A percentile compares a stretch with the other conserved stretches of the same genome.
These are phyloP conservation scores for Asclepias syriaca DNA, from an alignment of 257 asterid species.

Conservation along the genomic window DNA sequence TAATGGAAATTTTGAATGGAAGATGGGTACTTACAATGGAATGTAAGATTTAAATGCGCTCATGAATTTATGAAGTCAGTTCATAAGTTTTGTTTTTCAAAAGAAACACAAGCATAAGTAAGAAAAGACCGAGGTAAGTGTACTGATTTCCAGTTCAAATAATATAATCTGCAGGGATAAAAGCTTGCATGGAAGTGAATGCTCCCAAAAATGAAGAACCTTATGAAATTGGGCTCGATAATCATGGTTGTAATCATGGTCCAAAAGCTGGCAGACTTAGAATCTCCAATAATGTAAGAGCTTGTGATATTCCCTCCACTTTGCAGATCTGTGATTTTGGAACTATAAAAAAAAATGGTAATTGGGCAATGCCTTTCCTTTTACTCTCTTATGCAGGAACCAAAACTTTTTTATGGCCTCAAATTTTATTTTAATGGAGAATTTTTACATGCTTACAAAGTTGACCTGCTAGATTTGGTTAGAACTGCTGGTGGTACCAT, in stretches of 20 bases:
- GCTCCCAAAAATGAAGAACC: slow-evolving; percentile 58
- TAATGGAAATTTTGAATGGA: slow-evolving; percentile 84
- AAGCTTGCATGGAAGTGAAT: slow-evolving; percentile 60
- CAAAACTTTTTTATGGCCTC: slow-evolving; percentile 62
- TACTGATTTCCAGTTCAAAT: slow-evolving; percentile 12
- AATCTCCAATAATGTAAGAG: slow-evolving; percentile 52
- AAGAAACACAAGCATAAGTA: not conserved
- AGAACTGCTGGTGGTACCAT: slow-evolving; percentile 62
- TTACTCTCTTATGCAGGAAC: slow-evolving; percentile 41
- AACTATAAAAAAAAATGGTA: not conserved
- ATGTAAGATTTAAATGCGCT: slow-evolving; percentile 45
- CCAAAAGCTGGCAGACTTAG: slow-evolving; percentile 78
- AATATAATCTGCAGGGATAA: slow-evolving; percentile 55
- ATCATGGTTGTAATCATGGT: slow-evolving; percentile 71
- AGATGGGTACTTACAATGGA: slow-evolving; percentile 75
- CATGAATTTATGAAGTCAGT: slow-evolving; percentile 6
- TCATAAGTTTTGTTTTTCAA: not conserved
- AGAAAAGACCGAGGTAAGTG: too few relatives aligned
- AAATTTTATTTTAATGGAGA: slow-evolving; percentile 58
- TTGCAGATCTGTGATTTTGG: not conserved
- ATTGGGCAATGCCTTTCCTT: not conserved
- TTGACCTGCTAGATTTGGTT: slow-evolving; percentile 55
- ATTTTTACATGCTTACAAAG: slow-evolving; percentile 51
- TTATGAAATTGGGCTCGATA: slow-evolving; percentile 66
- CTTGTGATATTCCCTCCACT: too few relatives aligned